Base-by-base conservation (phyloP, 345 rosid species). In the Microthlaspi erraticum region DNA sequence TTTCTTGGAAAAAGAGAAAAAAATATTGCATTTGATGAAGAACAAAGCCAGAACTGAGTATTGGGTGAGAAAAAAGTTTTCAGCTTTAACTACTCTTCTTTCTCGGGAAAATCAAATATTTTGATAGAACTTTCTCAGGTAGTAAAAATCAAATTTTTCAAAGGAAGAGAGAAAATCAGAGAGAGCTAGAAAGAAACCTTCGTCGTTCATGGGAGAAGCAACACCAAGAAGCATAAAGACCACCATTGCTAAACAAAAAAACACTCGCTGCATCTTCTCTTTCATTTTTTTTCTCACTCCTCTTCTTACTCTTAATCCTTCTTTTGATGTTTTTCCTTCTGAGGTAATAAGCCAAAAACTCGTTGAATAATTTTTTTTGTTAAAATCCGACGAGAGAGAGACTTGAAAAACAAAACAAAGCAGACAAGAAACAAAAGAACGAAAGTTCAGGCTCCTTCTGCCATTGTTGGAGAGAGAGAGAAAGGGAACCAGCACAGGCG, bases 151-250 rank as follows among this genome's bases (percentile, higher is more conserved):
- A 14, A 49, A 0, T 0, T 9, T 56, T 43, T 14, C 19, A 14
- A 14, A 16, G n/a, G 8, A 50, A 9, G n/a, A 7, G 8, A 29
- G 16, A 37, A 57, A 37, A 36, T 11, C 29, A 26, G 29, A 12
- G 1, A 33, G 55, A 5, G 41, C 9, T 23, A 8, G 1, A 0
- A 43, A 8, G 1, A 0, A 43, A 88, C 97, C 97, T 87, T 90
- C 92, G 17, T 84, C 71, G 34, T 46, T 83, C 34, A 77, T 74
- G 5, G 92, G 41, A 17, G 84, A 73, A 66, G 85, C 88, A 42
- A 70, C 33, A 67, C 87, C 71, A 60, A 70, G 68, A 19, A 74
- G 71, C 51, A 82, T 42, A 51, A 62, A 37, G 33, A 73, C 34
- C 65, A 43, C 71, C 44, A 80, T 70, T 42, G 60, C 71, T 9